Conservation (phyloP, 768 basidiomycete species). For the Xerocomellus intermedius region DNA sequence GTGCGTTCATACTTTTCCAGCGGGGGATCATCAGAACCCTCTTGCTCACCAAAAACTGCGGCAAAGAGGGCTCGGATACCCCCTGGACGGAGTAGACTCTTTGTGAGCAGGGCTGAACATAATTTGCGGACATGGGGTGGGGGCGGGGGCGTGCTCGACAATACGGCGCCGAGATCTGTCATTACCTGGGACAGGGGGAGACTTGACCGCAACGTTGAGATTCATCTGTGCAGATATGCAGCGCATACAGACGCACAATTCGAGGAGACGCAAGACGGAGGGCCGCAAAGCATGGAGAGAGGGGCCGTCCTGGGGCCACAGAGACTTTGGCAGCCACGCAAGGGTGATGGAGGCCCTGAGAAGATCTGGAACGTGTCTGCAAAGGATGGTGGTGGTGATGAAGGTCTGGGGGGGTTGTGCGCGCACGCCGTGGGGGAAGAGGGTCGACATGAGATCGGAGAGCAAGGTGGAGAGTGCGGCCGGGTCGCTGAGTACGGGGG, state of each 20-base stretch:
- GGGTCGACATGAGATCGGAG: slow-evolving; percentile 43
- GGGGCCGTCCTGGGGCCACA: slow-evolving; percentile 38
- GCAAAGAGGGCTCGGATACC: slow-evolving; percentile 69
- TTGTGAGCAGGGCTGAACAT: slow-evolving; percentile 62
- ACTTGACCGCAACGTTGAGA: slow-evolving; percentile 31
- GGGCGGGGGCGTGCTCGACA: slow-evolving; percentile 43
- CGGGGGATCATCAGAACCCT: slow-evolving; percentile 47
- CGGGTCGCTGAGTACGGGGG: slow-evolving; percentile 28
- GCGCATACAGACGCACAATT: slow-evolving; percentile 49
- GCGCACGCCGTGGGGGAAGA: slow-evolving; percentile 55
- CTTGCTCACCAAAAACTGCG: slow-evolving; percentile 67
- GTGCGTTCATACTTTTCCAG: slow-evolving; percentile 75
- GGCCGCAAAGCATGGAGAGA: slow-evolving; percentile 50
- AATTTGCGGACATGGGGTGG: slow-evolving; percentile 55
- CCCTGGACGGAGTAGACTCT: slow-evolving; percentile 66
- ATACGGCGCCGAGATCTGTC: slow-evolving; percentile 57
- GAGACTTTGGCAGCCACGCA: slow-evolving; percentile 69
- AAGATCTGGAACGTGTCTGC: slow-evolving; percentile 57
- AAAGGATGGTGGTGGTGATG: slow-evolving; percentile 56
- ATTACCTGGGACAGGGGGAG: slow-evolving; percentile 67
- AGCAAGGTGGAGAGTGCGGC: slow-evolving; percentile 42
- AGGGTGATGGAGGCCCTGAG: slow-evolving; percentile 59
- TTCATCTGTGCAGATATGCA: slow-evolving; percentile 8
- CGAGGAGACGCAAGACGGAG: slow-evolving; percentile 53
- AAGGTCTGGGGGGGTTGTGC: slow-evolving; percentile 53